Evolutionary conservation across 306 rosid genomes (phyloP).

Genomic region (Benincasa hispida): DNA sequence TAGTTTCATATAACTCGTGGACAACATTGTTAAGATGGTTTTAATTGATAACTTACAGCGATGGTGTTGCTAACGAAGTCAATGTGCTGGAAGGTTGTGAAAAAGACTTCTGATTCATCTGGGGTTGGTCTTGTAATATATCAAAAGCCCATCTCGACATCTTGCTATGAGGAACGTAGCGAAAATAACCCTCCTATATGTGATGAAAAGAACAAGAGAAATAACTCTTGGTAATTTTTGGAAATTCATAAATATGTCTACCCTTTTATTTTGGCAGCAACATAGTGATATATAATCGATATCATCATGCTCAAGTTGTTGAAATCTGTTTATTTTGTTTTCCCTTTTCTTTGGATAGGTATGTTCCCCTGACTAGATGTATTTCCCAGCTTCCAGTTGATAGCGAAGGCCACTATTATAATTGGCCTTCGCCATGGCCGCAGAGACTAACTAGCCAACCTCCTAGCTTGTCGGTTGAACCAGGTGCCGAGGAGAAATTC

Average conservation of each 20-base stretch:
- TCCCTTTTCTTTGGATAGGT: constrained; percentile 35
- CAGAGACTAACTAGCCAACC: constrained; percentile 63
- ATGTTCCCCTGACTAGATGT: constrained; percentile 45
- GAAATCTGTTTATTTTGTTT: constrained; percentile 14
- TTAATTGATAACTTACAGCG: constrained; percentile 36
- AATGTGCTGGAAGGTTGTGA: constrained; percentile 78
- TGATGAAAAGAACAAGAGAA: constrained; percentile 33
- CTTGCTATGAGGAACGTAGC: constrained; percentile 49
- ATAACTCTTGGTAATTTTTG: constrained; percentile 62
- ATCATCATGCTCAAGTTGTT: neutral
- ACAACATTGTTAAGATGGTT: neutral
- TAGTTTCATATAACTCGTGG: neutral
- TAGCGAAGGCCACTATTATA: constrained; percentile 24
- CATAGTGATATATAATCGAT: neutral
- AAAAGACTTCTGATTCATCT: constrained; percentile 48
- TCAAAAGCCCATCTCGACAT: constrained; percentile 68
- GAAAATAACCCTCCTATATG: constrained; percentile 55
- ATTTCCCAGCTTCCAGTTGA: constrained; percentile 56
- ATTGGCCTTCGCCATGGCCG: constrained; percentile 92
- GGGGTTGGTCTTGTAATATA: constrained; percentile 90
- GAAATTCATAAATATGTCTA: neutral
- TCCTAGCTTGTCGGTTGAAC: constrained; percentile 38
- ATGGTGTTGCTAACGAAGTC: constrained; percentile 55
- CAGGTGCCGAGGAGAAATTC: constrained; percentile 31
- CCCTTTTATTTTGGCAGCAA: neutral